Evolutionary conservation across 768 basidiomycete genomes (phyloP).

Genomic region (Lepiota brunneoincarnata): DNA sequence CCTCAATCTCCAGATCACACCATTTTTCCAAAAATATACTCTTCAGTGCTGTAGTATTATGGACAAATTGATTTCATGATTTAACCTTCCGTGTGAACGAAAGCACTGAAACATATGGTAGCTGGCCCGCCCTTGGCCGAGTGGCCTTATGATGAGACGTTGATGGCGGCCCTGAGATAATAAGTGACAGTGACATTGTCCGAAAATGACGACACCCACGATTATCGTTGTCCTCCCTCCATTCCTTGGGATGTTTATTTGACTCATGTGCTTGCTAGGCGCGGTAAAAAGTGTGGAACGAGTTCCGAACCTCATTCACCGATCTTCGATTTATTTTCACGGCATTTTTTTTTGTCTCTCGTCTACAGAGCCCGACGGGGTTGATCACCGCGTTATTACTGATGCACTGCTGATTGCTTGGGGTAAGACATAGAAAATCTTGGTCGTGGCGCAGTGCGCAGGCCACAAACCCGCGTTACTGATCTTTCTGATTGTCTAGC

Average conservation of each 20-base stretch:
- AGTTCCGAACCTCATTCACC: not conserved
- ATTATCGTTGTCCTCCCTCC: not conserved
- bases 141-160: not conserved
- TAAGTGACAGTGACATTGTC: not conserved
- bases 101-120: not conserved
- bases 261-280: not conserved
- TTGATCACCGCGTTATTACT: too few relatives aligned
- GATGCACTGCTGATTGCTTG: too few relatives aligned
- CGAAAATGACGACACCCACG: not conserved
- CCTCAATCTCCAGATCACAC: not conserved
- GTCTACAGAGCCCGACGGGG: too few relatives aligned
- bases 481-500: too few relatives aligned
- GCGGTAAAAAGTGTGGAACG: not conserved
- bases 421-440: too few relatives aligned
- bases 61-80: slow-evolving; percentile 1
- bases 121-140: not conserved
- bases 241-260: not conserved
- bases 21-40: not conserved
- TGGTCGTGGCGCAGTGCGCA: too few relatives aligned
- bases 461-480: too few relatives aligned
- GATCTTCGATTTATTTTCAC: too few relatives aligned
- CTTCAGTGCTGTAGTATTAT: not conserved
- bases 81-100: not conserved
- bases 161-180: not conserved
- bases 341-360: too few relatives aligned